These are phyloP conservation scores for Verticillium zaregamsianum DNA, from an alignment of 2,329 filamentous ascomycete species.

Conservation along the genomic window DNA sequence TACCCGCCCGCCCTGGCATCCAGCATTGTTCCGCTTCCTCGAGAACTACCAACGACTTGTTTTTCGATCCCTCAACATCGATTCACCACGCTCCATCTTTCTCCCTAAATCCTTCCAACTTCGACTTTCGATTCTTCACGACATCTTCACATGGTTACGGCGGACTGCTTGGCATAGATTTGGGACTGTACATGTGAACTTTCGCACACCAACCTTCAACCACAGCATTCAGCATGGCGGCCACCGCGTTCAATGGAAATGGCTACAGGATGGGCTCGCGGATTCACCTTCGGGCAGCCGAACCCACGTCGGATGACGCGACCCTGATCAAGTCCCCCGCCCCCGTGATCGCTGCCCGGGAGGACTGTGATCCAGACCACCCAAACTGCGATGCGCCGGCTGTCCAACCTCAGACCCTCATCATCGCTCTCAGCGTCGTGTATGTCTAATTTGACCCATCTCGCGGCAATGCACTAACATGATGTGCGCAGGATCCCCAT, in stretches of 20 bases:
- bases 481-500: constrained; percentile 64
- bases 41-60: background rate
- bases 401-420: constrained; percentile 50
- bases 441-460: constrained; percentile 44
- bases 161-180: background rate
- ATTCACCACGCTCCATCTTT: background rate
- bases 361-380: constrained; percentile 15
- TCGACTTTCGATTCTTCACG: background rate
- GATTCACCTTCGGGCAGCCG: constrained; percentile 16
- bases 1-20: constrained; percentile 3
- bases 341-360: constrained; percentile 13
- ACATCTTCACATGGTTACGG: background rate
- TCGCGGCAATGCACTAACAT: constrained; percentile 12
- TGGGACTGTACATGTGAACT: background rate
- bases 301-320: constrained; percentile 6
- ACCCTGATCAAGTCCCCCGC: constrained; percentile 1
- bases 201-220: background rate
- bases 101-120: background rate
- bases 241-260: constrained; percentile 11
- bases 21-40: background rate
- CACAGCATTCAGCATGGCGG: constrained; percentile 6
- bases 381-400: constrained; percentile 57
- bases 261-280: constrained; percentile 21
- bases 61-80: background rate
- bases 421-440: constrained; percentile 66